phyloP scores from a whole-genome alignment of 139 green algal species.

The Chlamydomonas applanata region DNA sequence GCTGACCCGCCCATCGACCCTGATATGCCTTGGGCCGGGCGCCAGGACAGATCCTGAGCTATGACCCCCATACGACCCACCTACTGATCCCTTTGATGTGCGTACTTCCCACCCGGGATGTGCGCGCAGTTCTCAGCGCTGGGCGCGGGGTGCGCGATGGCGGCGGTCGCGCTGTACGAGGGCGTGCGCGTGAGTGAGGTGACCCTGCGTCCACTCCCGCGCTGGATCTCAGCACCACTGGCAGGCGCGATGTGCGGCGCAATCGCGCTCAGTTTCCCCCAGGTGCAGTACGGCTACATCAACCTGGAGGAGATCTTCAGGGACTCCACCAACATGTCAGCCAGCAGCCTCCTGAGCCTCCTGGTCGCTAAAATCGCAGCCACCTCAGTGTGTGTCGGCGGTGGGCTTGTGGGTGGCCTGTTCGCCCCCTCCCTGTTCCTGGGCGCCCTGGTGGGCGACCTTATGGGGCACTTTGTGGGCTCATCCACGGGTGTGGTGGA shows the following conservation, averaged over 20 bases:
- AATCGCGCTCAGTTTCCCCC: conserved; percentile 52
- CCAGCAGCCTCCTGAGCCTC: conserved; percentile 48
- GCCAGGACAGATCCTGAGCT: too few species aligned
- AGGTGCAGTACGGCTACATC: conserved; percentile 61
- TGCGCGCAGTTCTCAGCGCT: conserved; percentile 46
- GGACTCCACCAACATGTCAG: conserved; percentile 41
- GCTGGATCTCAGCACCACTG: conserved; percentile 38
- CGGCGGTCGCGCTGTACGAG: conserved; percentile 57
- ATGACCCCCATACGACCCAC: too few species aligned
- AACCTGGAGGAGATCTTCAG: conserved; percentile 63
- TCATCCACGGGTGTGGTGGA: conserved; percentile 37
- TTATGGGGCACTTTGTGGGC: conserved; percentile 32
- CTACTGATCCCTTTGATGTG: too few species aligned
- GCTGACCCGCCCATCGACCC: too few species aligned
- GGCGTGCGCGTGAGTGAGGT: conserved; percentile 63
- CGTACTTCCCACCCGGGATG: too few species aligned
- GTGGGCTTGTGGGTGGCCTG: conserved; percentile 85
- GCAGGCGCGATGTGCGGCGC: conserved; percentile 45
- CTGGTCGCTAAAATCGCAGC: conserved; percentile 87
- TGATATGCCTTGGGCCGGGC: too few species aligned
- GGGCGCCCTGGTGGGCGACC: conserved; percentile 57
- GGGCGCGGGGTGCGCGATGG: conserved; percentile 49
- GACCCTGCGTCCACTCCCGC: conserved; percentile 55
- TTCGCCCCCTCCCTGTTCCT: conserved; percentile 97
- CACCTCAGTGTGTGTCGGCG: conserved; percentile 78